Evolutionary conservation across 1,139 yeast species (phyloP).

Genomic region (Geotrichum candidum): DNA sequence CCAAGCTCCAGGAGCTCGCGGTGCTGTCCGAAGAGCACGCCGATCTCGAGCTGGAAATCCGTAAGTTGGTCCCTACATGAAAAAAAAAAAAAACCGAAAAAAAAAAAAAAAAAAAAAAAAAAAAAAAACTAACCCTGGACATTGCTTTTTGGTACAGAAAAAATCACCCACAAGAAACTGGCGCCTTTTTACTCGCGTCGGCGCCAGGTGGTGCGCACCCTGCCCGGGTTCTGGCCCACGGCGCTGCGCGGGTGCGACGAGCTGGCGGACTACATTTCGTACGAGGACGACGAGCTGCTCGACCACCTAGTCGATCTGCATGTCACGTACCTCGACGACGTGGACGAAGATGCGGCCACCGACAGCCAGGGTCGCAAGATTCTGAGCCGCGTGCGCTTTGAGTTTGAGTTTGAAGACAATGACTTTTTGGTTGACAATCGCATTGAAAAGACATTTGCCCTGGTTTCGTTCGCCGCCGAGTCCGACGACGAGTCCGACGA

Average conservation of each 20-base stretch:
- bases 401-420: slow-evolving; percentile 33
- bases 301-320: slow-evolving; percentile 29
- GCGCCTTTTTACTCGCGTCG: slow-evolving; percentile 35
- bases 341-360: slow-evolving; percentile 23
- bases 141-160: not conserved
- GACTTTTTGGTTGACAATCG: slow-evolving; percentile 29
- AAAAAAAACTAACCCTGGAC: not conserved
- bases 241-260: slow-evolving; percentile 31
- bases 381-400: slow-evolving; percentile 16
- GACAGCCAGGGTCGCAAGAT: slow-evolving; percentile 23
- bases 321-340: slow-evolving; percentile 28
- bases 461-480: slow-evolving; percentile 14
- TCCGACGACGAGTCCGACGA: slow-evolving; percentile 15
- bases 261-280: slow-evolving; percentile 28
- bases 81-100: too few relatives aligned
- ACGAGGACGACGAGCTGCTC: slow-evolving; percentile 33
- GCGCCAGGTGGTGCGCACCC: slow-evolving; percentile 26
- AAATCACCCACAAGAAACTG: slow-evolving; percentile 22
- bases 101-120: too few relatives aligned
- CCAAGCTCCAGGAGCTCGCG: slow-evolving; percentile 10
- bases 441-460: slow-evolving; percentile 29
- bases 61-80: not conserved
- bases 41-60: slow-evolving; percentile 11
- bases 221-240: slow-evolving; percentile 38
- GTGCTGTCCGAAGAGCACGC: slow-evolving; percentile 10